These are phyloP conservation scores for Hyphodiscus hymeniophilus DNA, from an alignment of 495 filamentous ascomycete genomes.

Conservation along the genomic window DNA sequence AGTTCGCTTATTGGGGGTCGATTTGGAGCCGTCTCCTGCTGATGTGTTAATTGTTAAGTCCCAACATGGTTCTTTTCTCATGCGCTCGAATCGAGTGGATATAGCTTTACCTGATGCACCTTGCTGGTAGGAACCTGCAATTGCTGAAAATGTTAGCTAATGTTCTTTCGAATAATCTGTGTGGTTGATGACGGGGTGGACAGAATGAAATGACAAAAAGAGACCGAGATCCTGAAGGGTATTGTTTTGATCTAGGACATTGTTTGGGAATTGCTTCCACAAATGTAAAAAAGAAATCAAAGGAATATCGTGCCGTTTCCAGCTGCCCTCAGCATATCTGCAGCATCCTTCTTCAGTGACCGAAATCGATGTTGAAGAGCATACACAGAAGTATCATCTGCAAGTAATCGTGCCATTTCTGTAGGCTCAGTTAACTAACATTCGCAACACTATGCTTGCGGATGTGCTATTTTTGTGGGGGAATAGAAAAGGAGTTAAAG, in stretches of 20 bases:
- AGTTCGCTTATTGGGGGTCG: constrained; percentile 6
- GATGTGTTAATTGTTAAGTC: constrained; percentile 3
- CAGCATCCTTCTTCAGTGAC: constrained; percentile 29
- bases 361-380: constrained; percentile 39
- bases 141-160: constrained; percentile 23
- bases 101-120: constrained; percentile 17
- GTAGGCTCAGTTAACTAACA: not conserved
- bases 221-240: constrained; percentile 1
- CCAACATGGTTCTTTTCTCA: constrained; percentile 13
- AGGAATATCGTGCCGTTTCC: too few species aligned
- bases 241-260: not conserved
- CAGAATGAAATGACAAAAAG: constrained; percentile 13
- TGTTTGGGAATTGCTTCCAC: too few species aligned
- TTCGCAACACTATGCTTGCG: too few species aligned
- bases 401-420: constrained; percentile 26
- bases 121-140: constrained; percentile 14
- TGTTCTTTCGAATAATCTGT: constrained; percentile 2
- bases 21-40: not conserved
- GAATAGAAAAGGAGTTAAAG: not conserved
- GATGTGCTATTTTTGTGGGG: not conserved
- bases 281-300: too few species aligned
- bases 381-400: constrained; percentile 30
- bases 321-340: constrained; percentile 24
- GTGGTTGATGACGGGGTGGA: constrained; percentile 4
- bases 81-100: constrained; percentile 14